phyloP scores from a whole-genome alignment of 2,329 filamentous ascomycete genomes.

The Kalmusia sp. region DNA sequence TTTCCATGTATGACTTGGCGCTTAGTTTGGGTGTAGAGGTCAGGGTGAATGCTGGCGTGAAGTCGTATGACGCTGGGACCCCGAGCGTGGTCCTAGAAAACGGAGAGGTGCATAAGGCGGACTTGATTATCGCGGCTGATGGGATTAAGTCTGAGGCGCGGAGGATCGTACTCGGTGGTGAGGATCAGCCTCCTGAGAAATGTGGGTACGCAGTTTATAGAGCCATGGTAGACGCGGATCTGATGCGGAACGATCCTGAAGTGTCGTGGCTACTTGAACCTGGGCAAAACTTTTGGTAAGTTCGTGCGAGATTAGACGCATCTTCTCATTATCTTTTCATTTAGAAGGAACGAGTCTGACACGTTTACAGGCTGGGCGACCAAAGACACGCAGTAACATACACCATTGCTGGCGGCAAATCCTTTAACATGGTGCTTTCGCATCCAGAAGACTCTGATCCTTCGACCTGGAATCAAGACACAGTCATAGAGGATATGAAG shows the following conservation, averaged over 20 bases:
- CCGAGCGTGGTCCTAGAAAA: constrained; percentile 37
- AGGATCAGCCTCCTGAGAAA: constrained; percentile 8
- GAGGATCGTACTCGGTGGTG: constrained; percentile 3
- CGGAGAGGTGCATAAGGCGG: constrained; percentile 49
- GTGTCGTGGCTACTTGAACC: constrained; percentile 26
- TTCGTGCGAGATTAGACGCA: background rate
- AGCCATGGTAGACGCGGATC: constrained; percentile 55
- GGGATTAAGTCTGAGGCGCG: constrained; percentile 34
- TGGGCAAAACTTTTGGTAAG: constrained; percentile 28
- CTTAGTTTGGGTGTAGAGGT: constrained; percentile 23
- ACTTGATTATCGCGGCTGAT: constrained; percentile 29
- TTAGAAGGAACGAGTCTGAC: background rate
- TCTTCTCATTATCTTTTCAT: background rate
- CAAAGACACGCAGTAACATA: constrained; percentile 56
- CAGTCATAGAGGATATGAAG: constrained; percentile 66
- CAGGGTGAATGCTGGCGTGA: constrained; percentile 16
- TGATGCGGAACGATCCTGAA: constrained; percentile 50
- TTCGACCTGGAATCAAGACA: constrained; percentile 58
- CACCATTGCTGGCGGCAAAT: constrained; percentile 56
- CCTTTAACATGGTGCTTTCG: constrained; percentile 70
- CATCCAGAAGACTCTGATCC: constrained; percentile 66
- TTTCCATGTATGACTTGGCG: constrained; percentile 21
- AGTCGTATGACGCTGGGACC: constrained; percentile 11
- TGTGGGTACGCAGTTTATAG: constrained; percentile 67
- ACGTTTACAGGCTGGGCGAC: constrained; percentile 56